Evolutionary conservation across 257 asterid genomes (phyloP).

Genomic region (Nicotiana attenuata): DNA sequence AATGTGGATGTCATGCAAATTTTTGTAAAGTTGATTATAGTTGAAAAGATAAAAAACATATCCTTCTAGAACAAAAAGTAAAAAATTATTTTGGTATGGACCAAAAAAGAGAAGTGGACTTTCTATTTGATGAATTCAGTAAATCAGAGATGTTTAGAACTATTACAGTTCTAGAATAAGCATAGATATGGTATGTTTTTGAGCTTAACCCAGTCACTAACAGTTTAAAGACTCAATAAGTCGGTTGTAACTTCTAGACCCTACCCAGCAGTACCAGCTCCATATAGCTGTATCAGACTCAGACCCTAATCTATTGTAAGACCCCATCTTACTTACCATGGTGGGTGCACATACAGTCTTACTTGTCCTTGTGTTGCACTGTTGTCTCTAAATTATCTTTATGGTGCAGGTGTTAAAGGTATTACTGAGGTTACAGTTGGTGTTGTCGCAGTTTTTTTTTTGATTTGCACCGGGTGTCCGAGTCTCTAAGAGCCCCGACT

Average conservation of each 20-base stretch:
- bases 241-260: not conserved
- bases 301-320: not conserved
- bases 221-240: not conserved
- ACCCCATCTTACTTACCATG: not conserved
- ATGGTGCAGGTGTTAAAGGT: constrained; percentile 52
- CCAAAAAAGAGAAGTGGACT: not conserved
- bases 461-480: too few relatives aligned
- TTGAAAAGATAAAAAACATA: not conserved
- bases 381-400: not conserved
- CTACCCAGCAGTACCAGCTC: not conserved
- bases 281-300: not conserved
- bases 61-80: not conserved
- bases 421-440: constrained; percentile 71
- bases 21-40: not conserved
- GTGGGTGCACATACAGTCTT: not conserved
- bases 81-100: not conserved
- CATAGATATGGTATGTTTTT: not conserved
- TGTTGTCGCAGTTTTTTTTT: constrained; percentile 22
- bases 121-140: not conserved
- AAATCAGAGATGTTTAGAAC: not conserved
- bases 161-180: not conserved
- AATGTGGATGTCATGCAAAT: not conserved
- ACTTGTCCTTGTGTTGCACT: not conserved
- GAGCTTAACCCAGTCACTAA: not conserved
- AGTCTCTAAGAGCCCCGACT: too few relatives aligned